These are phyloP conservation scores for Neurospora sp. DNA, from an alignment of 495 filamentous ascomycete genomes.

Conservation along the genomic window DNA sequence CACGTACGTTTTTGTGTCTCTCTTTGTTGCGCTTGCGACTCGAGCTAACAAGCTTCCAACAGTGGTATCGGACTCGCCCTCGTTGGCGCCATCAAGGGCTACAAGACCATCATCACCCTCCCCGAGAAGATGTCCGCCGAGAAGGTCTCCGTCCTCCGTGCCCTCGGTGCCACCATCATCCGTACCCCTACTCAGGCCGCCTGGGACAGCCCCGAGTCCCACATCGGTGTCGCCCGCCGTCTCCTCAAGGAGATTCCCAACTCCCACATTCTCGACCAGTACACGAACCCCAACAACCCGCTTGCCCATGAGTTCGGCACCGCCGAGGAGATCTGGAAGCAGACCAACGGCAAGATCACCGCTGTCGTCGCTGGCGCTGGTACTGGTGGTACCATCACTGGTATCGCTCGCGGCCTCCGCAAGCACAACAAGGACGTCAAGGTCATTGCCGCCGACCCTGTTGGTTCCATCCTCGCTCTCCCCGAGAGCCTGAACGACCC, in stretches of 20 bases:
- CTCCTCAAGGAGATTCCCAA: slow-evolving; percentile 94
- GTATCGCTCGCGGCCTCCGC: slow-evolving; percentile 71
- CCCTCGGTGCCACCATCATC: slow-evolving; percentile 93
- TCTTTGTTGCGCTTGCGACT: background rate
- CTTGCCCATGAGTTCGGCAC: slow-evolving; percentile 90
- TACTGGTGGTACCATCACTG: slow-evolving; percentile 92
- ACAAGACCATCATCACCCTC: slow-evolving; percentile 96
- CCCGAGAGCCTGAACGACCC: slow-evolving; percentile 69
- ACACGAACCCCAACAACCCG: slow-evolving; percentile 85
- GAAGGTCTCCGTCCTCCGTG: slow-evolving; percentile 88
- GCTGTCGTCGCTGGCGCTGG: slow-evolving; percentile 87
- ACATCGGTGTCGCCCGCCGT: slow-evolving; percentile 87
- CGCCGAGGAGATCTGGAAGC: slow-evolving; percentile 90
- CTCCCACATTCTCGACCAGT: slow-evolving; percentile 94
- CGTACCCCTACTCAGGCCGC: slow-evolving; percentile 94
- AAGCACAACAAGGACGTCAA: slow-evolving; percentile 78
- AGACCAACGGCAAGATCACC: slow-evolving; percentile 76
- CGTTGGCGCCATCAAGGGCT: slow-evolving; percentile 90
- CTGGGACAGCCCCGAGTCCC: slow-evolving; percentile 86
- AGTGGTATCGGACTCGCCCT: slow-evolving; percentile 91
- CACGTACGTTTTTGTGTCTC: slow-evolving; percentile 49
- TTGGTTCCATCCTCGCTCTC: slow-evolving; percentile 77
- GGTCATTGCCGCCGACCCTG: slow-evolving; percentile 83
- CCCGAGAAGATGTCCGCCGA: slow-evolving; percentile 99
- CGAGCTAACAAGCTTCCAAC: slow-evolving; percentile 11